Base-by-base conservation (phyloP, 1,284 basidiomycete genomes). In the Abortiporus biennis region DNA sequence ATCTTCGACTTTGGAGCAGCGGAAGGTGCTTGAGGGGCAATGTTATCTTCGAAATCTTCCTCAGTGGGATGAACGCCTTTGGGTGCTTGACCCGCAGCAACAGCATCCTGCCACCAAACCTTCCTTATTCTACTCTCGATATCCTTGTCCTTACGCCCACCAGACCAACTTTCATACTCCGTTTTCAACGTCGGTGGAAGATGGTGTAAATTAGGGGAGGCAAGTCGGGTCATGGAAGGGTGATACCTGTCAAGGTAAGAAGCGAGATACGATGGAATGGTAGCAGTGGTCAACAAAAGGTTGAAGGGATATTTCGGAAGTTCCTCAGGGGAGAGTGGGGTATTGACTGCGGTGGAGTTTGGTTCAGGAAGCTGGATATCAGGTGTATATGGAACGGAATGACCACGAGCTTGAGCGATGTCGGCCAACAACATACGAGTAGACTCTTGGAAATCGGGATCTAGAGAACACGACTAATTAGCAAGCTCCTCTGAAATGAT, bases 241-340 rank as follows among this genome's bases (percentile, higher is more conserved):
- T 88, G 80, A 46, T 78, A 60, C 1, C 58, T 62, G 47, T 74
- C 68, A 25, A 92, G 69, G 57, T 86, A 83, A 29, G 69, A 61
- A 17, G 81, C 72, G 34, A 94, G 79, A 1, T 84, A 75, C 24
- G 78, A 72, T 1, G 92, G 90, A 47, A 95, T 85, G 1, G 92
- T 94, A 2, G 92, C 92, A 22, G 86, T 88, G n/a, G 85, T 81
- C 30, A 94, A 72, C 42, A 93, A 56, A 38, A 93, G 64, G 59
- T 88, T 76, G 71, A 87, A 89, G 0, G 85, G 85, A 55, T 85
- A 81, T 39, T 72, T 55, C 47, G 71, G 50, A 6, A 53, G 46
- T 39, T 48, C 37, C n/a, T 29, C 27, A 8, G 27, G 27, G 27
- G n/a, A 29, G 0, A 45, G 42, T 4, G 45, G 44, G 4, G 44